Evolutionary conservation across 257 asterid genomes (phyloP), one percentile per base, ranked within the genome.

Genomic region (Gentiana dahurica): DNA sequence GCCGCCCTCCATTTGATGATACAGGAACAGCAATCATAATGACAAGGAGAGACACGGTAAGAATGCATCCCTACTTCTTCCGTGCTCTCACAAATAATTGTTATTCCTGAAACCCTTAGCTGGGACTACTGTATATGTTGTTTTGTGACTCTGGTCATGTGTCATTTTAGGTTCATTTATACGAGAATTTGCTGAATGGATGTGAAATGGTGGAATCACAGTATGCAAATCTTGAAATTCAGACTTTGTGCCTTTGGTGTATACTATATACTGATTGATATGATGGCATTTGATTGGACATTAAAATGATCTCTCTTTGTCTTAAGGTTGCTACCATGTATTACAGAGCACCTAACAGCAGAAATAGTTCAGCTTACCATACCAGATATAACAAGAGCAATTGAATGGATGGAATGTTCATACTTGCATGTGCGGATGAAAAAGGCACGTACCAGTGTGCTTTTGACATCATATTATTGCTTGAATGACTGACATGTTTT

Each of bases 1-100:
- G 97, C 50, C 96, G 98, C 64, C 98, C 95, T 53, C 98, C 96
- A 39, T 91, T 87, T 76, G 98, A 91, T 69, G 94, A 91, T 74
- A 83, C 96, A 3, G 98, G 98, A 65, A 78, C 75, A 68, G 97
- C 84, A 78, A 77, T 91, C 72, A 91, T 91, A 68, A 91, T 91
- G 98, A 91, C 98, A 73, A 85, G 98, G 75, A 85, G 60, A 75
- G 98, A 81, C 80, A 87, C 98, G 35, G 98, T 91, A 77, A 70
- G 60, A 65, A 37, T 49, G 54, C 24, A 32, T 63, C n/a, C 34
- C 34, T 24, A 41, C 34, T 52, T 46, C 50, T 34, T 38, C 36
- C n/a, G 50, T 34, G 34, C 49, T 59, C 35, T 9, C 53, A n/a
- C 58, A 9, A 53, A 12, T 4, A 5, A 9, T 46, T 32, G 46